phyloP scores from a whole-genome alignment of 2,329 filamentous ascomycete genomes.

The Penicillium janthinellum region DNA sequence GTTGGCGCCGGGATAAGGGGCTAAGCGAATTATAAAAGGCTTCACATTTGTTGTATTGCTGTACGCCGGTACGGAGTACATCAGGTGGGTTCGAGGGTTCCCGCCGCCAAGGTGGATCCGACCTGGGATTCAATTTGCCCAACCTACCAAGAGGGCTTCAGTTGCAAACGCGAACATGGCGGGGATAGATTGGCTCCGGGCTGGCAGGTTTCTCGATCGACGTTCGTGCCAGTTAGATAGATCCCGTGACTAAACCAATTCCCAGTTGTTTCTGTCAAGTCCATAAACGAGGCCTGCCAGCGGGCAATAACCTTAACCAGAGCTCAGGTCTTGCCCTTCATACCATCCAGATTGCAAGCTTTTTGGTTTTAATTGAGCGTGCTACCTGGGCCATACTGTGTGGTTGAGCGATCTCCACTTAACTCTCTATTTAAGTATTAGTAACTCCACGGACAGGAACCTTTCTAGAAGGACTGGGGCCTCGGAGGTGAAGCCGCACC shows the following conservation, averaged over 20 bases:
- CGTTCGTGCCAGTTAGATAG: background rate
- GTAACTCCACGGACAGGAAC: background rate
- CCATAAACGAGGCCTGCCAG: no score
- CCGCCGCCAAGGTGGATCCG: background rate
- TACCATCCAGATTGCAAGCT: background rate
- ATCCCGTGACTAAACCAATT: no score
- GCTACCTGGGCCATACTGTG: background rate
- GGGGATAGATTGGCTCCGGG: background rate
- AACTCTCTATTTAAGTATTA: background rate
- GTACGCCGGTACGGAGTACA: background rate
- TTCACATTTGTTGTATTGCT: background rate
- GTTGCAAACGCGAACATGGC: background rate
- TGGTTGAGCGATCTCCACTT: background rate
- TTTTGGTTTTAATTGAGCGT: background rate
- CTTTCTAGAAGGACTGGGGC: constrained; percentile 1
- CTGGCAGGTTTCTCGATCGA: background rate
- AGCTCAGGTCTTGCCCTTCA: background rate
- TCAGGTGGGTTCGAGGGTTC: background rate
- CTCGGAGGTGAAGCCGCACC: background rate
- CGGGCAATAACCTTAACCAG: no score
- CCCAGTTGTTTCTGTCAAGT: no score
- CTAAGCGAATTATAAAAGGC: background rate
- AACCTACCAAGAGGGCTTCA: background rate
- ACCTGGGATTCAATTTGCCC: background rate
- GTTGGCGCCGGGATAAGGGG: background rate